Base-by-base conservation (phyloP, 331 rosid species). In the Malus hybrid region DNA sequence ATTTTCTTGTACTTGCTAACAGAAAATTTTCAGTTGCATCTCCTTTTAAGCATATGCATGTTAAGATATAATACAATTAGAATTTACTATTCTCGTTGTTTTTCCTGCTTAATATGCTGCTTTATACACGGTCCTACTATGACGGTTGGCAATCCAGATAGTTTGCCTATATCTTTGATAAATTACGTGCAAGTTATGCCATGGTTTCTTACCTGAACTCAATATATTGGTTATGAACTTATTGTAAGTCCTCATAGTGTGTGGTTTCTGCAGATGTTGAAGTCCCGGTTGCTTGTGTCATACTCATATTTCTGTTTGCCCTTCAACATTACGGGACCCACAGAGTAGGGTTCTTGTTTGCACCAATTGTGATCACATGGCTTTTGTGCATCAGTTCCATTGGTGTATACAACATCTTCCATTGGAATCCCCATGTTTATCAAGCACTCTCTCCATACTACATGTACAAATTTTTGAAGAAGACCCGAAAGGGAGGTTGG, bases 311-410 rank as follows among this genome's bases (percentile, higher is more conserved):
- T 87, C 73, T 94, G 81, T 94, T 94, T 71, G 89, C 93, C 66
- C 87, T 94, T 56, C 99, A 94, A 85, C 99, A 94, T 82, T 94
- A 90, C 9, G 99, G 99, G 52, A 94, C 99, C 5, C 96, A 94
- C 71, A 88, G 91, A 3, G 79, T 94, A 7, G 99, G 97, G 39
- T 86, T 86, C 74, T 88, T 94, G 74, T 94, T 94, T 77, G 99
- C 99, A 50, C 99, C 99, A 7, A 78, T 94, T 32, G 97, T 95
- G 80, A 28, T 95, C 78, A 77, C 89, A 16, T 95, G 99, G 99
- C 92, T 94, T 64, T 73, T 94, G 14, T 94, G 99, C 83, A 94
- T 94, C 65, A 94, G 99, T 82, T 72, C 97, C 24, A 94, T 92
- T 70, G 99, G 99, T 34, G 73, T 86, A 59, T 92, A 94, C 74